A percentile compares a stretch with the other conserved stretches of the same genome.
Evolutionary conservation across 345 rosid species (phyloP).

Genomic region (Bruguiera gymnorhiza): DNA sequence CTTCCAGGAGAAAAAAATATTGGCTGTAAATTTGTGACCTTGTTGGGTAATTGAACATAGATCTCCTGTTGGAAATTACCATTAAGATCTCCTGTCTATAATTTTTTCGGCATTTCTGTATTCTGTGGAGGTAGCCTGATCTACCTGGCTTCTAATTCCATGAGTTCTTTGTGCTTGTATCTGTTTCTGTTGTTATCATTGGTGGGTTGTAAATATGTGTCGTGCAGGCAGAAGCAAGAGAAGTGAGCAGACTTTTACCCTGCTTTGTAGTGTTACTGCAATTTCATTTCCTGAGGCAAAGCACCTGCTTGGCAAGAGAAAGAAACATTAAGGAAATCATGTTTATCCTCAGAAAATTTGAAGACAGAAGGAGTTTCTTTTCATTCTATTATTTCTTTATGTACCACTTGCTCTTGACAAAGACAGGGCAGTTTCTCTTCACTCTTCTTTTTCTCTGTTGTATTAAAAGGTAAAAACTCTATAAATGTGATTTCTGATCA

Average conservation of each 20-base stretch:
- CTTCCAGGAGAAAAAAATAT: no score
- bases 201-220: constrained; percentile 20
- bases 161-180: neutral
- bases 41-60: no score
- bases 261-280: constrained; percentile 69
- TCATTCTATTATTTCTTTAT: constrained; percentile 4
- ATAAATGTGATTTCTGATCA: no score
- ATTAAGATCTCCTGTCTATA: no score
- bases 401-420: no score
- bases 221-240: constrained; percentile 71
- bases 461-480: no score
- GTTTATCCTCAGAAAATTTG: constrained; percentile 28
- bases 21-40: no score
- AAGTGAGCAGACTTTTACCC: constrained; percentile 70
- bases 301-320: constrained; percentile 43
- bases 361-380: constrained; percentile 72
- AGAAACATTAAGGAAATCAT: constrained; percentile 51
- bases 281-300: constrained; percentile 41
- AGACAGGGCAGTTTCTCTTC: no score
- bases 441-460: no score
- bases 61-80: no score
- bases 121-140: constrained; percentile 1
- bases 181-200: neutral
- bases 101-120: no score
- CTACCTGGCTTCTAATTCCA: neutral